These are phyloP conservation scores for Leucoagaricus sp. DNA, from an alignment of 1,284 basidiomycete genomes.

Conservation along the genomic window DNA sequence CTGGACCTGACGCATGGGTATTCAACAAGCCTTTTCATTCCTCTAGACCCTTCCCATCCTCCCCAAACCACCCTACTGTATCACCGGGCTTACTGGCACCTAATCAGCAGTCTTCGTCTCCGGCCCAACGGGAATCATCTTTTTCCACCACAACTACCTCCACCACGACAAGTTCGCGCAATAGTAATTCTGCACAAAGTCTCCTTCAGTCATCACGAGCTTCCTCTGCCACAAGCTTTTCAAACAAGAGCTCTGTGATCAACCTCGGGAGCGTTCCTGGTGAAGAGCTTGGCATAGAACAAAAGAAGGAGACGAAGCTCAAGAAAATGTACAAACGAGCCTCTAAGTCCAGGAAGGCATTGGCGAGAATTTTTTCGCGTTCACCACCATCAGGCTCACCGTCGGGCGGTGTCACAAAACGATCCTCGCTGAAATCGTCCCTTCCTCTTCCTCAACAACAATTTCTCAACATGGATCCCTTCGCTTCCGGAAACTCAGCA, in stretches of 20 bases:
- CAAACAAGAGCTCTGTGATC: background rate
- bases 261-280: background rate
- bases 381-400: background rate
- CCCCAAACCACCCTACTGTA: too few species aligned
- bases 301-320: slow-evolving; percentile 6
- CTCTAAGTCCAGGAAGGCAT: background rate
- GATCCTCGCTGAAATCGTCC: background rate
- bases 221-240: background rate
- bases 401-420: background rate
- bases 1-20: slow-evolving; percentile 4
- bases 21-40: slow-evolving; percentile 1
- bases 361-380: slow-evolving; percentile 2
- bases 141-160: background rate
- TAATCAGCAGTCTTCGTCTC: background rate
- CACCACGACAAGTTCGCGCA: background rate
- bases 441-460: background rate
- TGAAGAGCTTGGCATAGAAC: background rate
- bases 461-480: background rate
- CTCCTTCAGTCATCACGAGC: background rate
- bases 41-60: background rate
- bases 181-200: background rate
- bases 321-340: slow-evolving; percentile 9
- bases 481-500: slow-evolving; percentile 4
- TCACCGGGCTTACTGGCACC: too few species aligned
- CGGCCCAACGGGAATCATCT: background rate